phyloP scores from a whole-genome alignment of 441 rosid genomes.

The Aquilaria agallochum region DNA sequence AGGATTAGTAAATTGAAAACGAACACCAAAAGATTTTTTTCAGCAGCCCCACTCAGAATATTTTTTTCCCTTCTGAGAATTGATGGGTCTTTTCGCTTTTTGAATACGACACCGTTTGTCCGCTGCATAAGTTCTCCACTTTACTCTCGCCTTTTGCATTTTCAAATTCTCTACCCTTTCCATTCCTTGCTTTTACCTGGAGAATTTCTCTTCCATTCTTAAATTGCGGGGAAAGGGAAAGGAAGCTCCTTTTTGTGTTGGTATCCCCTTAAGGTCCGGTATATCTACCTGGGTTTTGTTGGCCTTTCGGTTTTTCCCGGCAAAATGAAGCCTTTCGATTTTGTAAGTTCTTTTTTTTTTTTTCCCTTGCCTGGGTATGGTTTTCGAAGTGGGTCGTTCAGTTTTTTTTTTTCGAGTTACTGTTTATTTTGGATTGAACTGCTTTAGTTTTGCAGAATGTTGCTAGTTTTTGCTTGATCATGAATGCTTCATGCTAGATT shows the following conservation, averaged over 20 bases:
- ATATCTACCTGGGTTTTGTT: background rate
- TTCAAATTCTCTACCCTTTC: background rate
- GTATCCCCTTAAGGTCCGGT: background rate
- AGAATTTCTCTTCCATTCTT: conserved; percentile 8
- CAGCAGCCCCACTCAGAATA: background rate
- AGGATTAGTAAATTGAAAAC: too few species aligned
- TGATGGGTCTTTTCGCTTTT: conserved; percentile 1
- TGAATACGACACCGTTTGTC: conserved; percentile 12
- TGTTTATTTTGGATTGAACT: conserved; percentile 1
- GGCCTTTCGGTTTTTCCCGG: conserved; percentile 13
- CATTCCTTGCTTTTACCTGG: conserved; percentile 22
- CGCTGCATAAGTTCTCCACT: conserved; percentile 6
- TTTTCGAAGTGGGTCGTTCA: background rate
- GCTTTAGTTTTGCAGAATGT: background rate
- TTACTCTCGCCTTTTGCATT: background rate
- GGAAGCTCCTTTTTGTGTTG: conserved; percentile 4
- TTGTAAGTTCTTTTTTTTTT: conserved; percentile 26
- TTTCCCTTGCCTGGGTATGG: background rate
- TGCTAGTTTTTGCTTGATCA: background rate
- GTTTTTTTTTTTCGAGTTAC: background rate
- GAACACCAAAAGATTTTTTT: background rate
- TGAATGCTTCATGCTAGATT: background rate
- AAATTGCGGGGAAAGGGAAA: background rate
- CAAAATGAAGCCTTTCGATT: conserved; percentile 32
- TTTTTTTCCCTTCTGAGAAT: background rate